Base-by-base conservation (phyloP, 257 asterid genomes). In the Leonotis leonurus region DNA sequence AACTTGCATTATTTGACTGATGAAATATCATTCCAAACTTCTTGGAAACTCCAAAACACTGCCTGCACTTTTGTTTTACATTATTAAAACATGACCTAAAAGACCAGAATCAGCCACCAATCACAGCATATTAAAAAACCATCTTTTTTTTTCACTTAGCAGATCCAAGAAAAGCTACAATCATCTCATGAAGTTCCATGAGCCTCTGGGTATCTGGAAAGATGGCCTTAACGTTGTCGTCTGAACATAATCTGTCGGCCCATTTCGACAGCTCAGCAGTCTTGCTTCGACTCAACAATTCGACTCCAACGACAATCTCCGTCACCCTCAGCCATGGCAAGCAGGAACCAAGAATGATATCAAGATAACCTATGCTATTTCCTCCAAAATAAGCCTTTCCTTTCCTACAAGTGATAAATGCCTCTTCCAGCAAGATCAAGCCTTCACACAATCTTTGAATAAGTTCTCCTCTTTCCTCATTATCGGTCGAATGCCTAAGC, bases 311-410 rank as follows among this genome's bases (percentile, higher is more conserved):
- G 10, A 74, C 6, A 18, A 9, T 44, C 62, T 78, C 81, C 0
- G 44, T 45, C 12, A 67, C 82, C 66, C 53, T 74, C 10, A 74
- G 25, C 82, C 88, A 74, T 32, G 64, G 71, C 61, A 78, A 33
- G 36, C 44, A 57, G 60, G 74, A 43, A 2, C 91, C 91, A 17
- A 81, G 67, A 3, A 67, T 78, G 27, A 84, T 74, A 59, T 84
- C 88, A 1, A 81, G 41, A 49, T 52, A 76, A 10, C 84, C 91
- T 13, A 81, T 51, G 10, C 3, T 68, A 1, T 76, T 79, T 57
- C 88, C 91, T 21, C 91, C 81, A 43, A 79, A 84, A 44, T 65
- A 84, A 0, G 60, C 46, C 27, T 71, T 71, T 12, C 80, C 85
- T 54, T 75, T 72, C 56, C 82, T 73, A 7, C 64, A 41, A 2